Evolutionary conservation across 2,329 filamentous ascomycete genomes (phyloP), one percentile per base, ranked within the genome.

Genomic region (Penicillium sp.): DNA sequence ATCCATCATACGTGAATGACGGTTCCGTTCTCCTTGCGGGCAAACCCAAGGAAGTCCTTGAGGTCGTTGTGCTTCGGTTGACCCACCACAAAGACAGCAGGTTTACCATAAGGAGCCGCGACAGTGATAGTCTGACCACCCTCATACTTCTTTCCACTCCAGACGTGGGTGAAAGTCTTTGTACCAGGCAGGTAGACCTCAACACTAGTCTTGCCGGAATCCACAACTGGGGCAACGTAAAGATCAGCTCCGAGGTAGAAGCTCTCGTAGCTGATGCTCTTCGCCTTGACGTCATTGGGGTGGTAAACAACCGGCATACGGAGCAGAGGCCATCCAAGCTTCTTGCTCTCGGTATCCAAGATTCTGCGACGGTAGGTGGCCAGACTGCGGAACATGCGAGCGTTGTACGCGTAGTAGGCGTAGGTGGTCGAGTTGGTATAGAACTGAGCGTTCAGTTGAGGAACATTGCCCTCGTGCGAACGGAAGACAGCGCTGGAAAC

Each of bases 391-490:
- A 68, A 72, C 56, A 73, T 56, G 12, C 69, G 62, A 1, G 68
- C 63, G 27, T 70, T 72, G 58, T 73, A 71, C 2, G 66, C 65
- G 45, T 67, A 67, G 52, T 70, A 73, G 2, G 58, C 56, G 46
- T 71, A 70, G 0, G 69, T 65, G 0, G 66, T 63, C 2, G 55
- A 51, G 46, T 72, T 73, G 49, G 61, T 64, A 55, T 73, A 73
- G 61, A 71, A 70, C 41, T 72, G 70, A 0, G 69, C 62, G 41
- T 72, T 73, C 23, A 72, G 63, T 12, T 60, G 45, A 1, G 70
- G 70, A 2, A 72, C 67, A 56, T 72, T 73, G 9, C 70, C 69
- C 55, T 73, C 70, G 54, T 73, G 70, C 3, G 65, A 66, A n/a
- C 70, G 64, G 56, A 72, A 71, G 8, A 68, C 68, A 0, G 60